A percentile compares a stretch with the other conserved stretches of the same genome.
Evolutionary conservation across 306 rosid species (phyloP).

Genomic region (Vicia faba): DNA sequence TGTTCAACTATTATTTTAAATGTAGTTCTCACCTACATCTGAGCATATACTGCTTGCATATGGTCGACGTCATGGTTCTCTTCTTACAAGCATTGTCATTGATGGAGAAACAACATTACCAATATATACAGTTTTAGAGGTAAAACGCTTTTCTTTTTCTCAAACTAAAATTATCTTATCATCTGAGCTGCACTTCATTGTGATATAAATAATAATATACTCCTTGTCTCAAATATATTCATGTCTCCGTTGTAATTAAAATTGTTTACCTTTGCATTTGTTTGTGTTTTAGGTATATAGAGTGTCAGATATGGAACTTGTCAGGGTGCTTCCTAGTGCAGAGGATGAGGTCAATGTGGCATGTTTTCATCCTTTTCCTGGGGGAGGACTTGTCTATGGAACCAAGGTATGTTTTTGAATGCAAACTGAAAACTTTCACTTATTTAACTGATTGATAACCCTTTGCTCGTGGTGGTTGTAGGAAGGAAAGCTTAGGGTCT

Average conservation of each 20-base stretch:
- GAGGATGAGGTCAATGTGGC: constrained; percentile 99
- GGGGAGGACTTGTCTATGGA: constrained; percentile 97
- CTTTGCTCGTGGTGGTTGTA: constrained; percentile 42
- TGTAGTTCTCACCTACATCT: constrained; percentile 59
- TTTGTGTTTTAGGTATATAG: constrained; percentile 71
- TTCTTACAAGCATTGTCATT: constrained; percentile 77
- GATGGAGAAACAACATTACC: constrained; percentile 93
- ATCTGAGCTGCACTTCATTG: constrained; percentile 25
- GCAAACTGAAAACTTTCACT: constrained; percentile 29
- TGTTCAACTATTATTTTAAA: constrained; percentile 37
- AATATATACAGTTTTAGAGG: constrained; percentile 96
- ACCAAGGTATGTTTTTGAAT: constrained; percentile 72
- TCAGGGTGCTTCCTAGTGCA: constrained; percentile 91
- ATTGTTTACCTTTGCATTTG: constrained; percentile 27
- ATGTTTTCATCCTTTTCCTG: constrained; percentile 94
- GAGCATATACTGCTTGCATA: constrained; percentile 67
- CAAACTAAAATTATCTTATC: constrained; percentile 19
- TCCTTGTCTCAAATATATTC: constrained; percentile 1
- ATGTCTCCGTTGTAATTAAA: constrained; percentile 20
- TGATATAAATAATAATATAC: constrained; percentile 13
- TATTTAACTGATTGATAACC: constrained; percentile 24
- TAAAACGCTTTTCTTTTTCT: constrained; percentile 35
- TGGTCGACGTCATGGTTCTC: constrained; percentile 59
- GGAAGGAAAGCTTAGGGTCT: constrained; percentile 95
- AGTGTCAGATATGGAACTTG: constrained; percentile 98